These are phyloP conservation scores for Penicillium flavigenum DNA, from an alignment of 495 filamentous ascomycete species.

Conservation along the genomic window DNA sequence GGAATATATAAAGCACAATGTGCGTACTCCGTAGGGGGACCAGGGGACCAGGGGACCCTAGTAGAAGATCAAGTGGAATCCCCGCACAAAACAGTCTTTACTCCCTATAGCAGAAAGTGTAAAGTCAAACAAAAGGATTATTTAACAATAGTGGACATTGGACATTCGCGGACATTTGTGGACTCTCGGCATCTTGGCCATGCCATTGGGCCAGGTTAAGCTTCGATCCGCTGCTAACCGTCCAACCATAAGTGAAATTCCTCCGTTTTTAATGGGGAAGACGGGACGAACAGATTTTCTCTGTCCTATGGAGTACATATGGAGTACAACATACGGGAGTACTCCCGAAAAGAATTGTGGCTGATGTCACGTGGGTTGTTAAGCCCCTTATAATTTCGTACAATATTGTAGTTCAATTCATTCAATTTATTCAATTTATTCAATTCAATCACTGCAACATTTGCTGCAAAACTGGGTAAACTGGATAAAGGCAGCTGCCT, in stretches of 20 bases:
- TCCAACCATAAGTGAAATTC: background rate
- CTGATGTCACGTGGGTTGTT: background rate
- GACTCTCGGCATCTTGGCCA: conserved; percentile 9
- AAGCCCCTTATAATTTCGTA: background rate
- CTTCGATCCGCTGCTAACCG: conserved; percentile 9
- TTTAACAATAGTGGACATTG: conserved; percentile 16
- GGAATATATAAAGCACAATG: background rate
- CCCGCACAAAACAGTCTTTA: background rate
- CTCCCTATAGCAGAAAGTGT: background rate
- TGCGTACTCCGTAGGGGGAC: no score
- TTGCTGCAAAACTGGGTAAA: background rate
- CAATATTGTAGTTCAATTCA: background rate
- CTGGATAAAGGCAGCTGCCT: background rate
- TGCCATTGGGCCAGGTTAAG: conserved; percentile 20
- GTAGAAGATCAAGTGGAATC: background rate
- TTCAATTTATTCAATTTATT: background rate
- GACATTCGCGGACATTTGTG: background rate
- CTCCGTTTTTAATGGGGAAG: background rate
- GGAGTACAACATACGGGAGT: no score
- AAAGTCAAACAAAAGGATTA: conserved; percentile 9
- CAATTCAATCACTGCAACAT: background rate
- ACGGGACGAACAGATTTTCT: background rate
- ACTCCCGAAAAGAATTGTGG: background rate
- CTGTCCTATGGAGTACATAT: background rate
- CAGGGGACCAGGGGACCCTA: background rate